Evolutionary conservation across 805 yeast genomes (phyloP).

Genomic region (Metschnikowia rubicola): DNA sequence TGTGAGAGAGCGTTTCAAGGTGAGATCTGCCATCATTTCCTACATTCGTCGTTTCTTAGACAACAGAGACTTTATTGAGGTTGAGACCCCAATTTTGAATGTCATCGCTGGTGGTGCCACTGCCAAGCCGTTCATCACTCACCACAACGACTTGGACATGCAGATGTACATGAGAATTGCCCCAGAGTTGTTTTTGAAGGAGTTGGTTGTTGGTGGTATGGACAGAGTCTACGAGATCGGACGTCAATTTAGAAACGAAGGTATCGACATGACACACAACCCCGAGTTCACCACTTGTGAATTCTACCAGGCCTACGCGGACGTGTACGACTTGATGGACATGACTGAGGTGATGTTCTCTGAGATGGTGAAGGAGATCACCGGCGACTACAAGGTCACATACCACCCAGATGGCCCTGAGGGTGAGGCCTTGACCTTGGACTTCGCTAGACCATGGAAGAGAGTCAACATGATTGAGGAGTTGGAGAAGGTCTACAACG

Average conservation of each 20-base stretch:
- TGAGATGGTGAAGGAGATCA: slow-evolving; percentile 94
- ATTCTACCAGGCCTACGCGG: slow-evolving; percentile 96
- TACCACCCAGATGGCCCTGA: slow-evolving; percentile 96
- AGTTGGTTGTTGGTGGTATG: slow-evolving; percentile 96
- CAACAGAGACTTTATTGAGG: slow-evolving; percentile 82
- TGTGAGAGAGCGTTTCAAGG: slow-evolving; percentile 80
- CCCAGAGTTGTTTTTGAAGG: slow-evolving; percentile 94
- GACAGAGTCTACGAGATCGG: slow-evolving; percentile 98
- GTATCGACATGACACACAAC: slow-evolving; percentile 97
- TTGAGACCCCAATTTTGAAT: slow-evolving; percentile 98
- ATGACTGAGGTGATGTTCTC: slow-evolving; percentile 90
- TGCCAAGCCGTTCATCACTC: slow-evolving; percentile 96
- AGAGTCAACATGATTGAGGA: slow-evolving; percentile 97
- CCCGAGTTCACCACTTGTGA: slow-evolving; percentile 99
- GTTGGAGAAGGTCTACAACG: slow-evolving; percentile 79
- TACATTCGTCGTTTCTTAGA: slow-evolving; percentile 88
- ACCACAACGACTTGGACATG: slow-evolving; percentile 94
- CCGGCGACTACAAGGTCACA: slow-evolving; percentile 79
- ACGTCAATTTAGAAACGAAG: slow-evolving; percentile 97
- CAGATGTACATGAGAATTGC: slow-evolving; percentile 98
- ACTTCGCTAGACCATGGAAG: slow-evolving; percentile 97
- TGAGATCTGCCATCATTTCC: slow-evolving; percentile 85
- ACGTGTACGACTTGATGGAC: slow-evolving; percentile 92
- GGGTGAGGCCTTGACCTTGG: slow-evolving; percentile 71
- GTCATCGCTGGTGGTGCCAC: slow-evolving; percentile 99